Conservation (phyloP, 2,329 filamentous ascomycete species). For the Didymella sp. region DNA sequence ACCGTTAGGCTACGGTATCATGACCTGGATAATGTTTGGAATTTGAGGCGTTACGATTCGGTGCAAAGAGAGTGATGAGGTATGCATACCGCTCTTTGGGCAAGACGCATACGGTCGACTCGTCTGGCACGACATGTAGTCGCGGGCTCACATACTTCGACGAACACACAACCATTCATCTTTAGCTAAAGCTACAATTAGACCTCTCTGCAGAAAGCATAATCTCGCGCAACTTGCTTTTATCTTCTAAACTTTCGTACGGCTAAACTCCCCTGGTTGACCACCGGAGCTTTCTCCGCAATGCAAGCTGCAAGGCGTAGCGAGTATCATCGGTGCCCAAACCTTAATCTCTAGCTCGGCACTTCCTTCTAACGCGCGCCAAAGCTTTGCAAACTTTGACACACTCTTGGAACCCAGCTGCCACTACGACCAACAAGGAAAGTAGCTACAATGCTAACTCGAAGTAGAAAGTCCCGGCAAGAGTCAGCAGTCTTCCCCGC, state of each 20-base stretch:
- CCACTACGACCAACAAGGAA: slow-evolving; percentile 4
- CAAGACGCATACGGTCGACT: not conserved
- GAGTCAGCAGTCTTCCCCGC: slow-evolving; percentile 3
- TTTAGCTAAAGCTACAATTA: not conserved
- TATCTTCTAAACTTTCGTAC: not conserved
- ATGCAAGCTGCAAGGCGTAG: slow-evolving; percentile 1
- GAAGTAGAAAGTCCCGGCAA: slow-evolving; percentile 8
- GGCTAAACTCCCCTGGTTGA: not conserved
- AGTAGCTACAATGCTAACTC: not conserved
- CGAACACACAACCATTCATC: not conserved
- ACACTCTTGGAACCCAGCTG: not conserved
- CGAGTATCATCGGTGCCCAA: slow-evolving; percentile 2
- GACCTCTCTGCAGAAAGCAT: slow-evolving; percentile 3
- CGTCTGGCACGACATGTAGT: not conserved
- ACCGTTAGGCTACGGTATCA: slow-evolving; percentile 13
- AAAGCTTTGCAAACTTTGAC: slow-evolving; percentile 8
- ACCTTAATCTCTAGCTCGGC: slow-evolving; percentile 7
- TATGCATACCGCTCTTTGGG: not conserved
- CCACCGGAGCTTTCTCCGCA: slow-evolving; percentile 8
- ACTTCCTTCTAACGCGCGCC: slow-evolving; percentile 7
- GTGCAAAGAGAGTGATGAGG: not conserved
- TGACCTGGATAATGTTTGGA: slow-evolving; percentile 21
- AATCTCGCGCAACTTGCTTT: slow-evolving; percentile 6
- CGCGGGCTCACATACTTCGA: not conserved
- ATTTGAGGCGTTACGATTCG: not conserved